Evolutionary conservation across 495 filamentous ascomycete genomes (phyloP).

Genomic region (Aspergillus heteromorphus): DNA sequence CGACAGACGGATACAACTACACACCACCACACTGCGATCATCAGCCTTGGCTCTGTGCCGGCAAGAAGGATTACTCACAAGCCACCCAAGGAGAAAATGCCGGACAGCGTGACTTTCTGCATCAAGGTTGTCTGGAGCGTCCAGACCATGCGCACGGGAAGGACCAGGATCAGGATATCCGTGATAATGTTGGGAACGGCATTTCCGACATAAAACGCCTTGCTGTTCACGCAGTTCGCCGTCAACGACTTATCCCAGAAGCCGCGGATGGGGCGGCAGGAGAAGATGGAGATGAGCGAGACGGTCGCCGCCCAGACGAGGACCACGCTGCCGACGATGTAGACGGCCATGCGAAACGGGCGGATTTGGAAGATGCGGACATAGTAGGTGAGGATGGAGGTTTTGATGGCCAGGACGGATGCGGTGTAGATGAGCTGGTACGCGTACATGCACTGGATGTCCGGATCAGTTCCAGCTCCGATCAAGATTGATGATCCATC

Average conservation of each 20-base stretch:
- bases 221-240: slow-evolving; percentile 9
- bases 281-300: neutral
- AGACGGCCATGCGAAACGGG: neutral
- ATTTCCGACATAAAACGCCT: slow-evolving; percentile 20
- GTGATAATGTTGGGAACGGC: slow-evolving; percentile 27
- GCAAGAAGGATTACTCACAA: slow-evolving; percentile 16
- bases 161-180: slow-evolving; percentile 22
- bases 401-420: neutral
- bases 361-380: neutral
- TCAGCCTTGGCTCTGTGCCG: neutral
- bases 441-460: no score
- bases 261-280: slow-evolving; percentile 1
- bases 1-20: neutral
- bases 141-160: slow-evolving; percentile 14
- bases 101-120: slow-evolving; percentile 8
- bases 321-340: neutral
- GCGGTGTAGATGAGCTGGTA: no score
- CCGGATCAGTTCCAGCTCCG: no score
- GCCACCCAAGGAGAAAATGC: slow-evolving; percentile 12
- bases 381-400: slow-evolving; percentile 1
- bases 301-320: neutral
- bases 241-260: neutral
- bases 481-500: no score
- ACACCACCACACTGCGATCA: neutral
- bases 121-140: slow-evolving; percentile 1